These are phyloP conservation scores for Xanthoparmelia taractica DNA, from an alignment of 495 filamentous ascomycete genomes.

Conservation along the genomic window DNA sequence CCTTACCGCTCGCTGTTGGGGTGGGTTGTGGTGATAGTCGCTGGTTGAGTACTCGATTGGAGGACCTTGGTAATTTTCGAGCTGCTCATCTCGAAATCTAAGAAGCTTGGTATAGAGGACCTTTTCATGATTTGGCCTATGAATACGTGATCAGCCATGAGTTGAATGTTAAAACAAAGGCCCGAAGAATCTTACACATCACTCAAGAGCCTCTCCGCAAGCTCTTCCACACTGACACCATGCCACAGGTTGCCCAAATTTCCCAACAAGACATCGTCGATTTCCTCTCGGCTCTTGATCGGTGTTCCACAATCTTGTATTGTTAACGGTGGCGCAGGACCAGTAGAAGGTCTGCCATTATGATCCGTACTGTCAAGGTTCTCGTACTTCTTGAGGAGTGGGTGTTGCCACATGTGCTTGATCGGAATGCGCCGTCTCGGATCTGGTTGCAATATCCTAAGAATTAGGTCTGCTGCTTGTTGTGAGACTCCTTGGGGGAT, in stretches of 20 bases:
- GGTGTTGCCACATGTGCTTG: constrained; percentile 72
- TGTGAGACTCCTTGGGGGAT: constrained; percentile 59
- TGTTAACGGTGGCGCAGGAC: constrained; percentile 45
- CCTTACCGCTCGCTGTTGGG: constrained; percentile 26
- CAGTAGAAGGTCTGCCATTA: constrained; percentile 44
- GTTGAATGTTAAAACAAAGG: neutral
- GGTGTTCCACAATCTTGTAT: constrained; percentile 48
- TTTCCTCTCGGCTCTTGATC: constrained; percentile 45
- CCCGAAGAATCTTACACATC: constrained; percentile 51
- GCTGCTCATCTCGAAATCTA: constrained; percentile 68
- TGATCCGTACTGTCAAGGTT: constrained; percentile 47
- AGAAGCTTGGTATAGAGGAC: constrained; percentile 80
- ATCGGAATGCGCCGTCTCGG: constrained; percentile 71
- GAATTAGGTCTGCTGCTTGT: constrained; percentile 74
- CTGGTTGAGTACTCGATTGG: constrained; percentile 70
- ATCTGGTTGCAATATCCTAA: constrained; percentile 61
- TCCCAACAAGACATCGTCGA: constrained; percentile 71
- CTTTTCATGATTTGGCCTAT: constrained; percentile 76
- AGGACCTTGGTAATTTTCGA: constrained; percentile 73
- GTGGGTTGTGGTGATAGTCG: constrained; percentile 72
- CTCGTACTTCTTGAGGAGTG: constrained; percentile 73
- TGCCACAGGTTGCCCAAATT: constrained; percentile 88
- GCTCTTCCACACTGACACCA: constrained; percentile 58
- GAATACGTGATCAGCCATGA: constrained; percentile 3
- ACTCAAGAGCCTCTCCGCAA: constrained; percentile 58